Evolutionary conservation across 2,329 filamentous ascomycete species (phyloP).

Genomic region (Ophiostoma fasciatum): DNA sequence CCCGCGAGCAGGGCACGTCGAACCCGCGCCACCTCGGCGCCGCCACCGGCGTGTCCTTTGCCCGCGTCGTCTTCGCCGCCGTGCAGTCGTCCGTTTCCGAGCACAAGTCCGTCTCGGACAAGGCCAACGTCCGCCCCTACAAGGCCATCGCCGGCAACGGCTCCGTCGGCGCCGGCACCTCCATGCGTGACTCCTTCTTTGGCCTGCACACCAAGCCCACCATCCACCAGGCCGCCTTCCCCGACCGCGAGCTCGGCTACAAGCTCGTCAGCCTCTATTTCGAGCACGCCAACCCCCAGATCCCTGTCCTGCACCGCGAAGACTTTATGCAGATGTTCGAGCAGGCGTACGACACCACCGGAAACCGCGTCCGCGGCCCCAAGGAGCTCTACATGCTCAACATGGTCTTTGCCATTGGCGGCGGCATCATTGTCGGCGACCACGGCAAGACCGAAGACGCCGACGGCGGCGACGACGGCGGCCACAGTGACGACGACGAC

Average conservation of each 20-base stretch:
- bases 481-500: not conserved
- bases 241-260: slow-evolving; percentile 56
- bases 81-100: slow-evolving; percentile 59
- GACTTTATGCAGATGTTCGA: slow-evolving; percentile 88
- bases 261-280: slow-evolving; percentile 76
- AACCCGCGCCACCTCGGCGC: slow-evolving; percentile 73
- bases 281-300: slow-evolving; percentile 91
- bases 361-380: slow-evolving; percentile 52
- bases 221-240: slow-evolving; percentile 75
- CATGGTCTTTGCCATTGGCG: slow-evolving; percentile 93
- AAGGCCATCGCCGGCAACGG: slow-evolving; percentile 32
- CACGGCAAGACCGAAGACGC: slow-evolving; percentile 26
- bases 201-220: slow-evolving; percentile 84
- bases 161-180: slow-evolving; percentile 43
- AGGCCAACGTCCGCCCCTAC: slow-evolving; percentile 43
- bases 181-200: slow-evolving; percentile 92
- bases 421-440: slow-evolving; percentile 74
- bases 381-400: slow-evolving; percentile 88
- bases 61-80: slow-evolving; percentile 82
- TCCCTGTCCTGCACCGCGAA: slow-evolving; percentile 75
- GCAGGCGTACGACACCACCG: slow-evolving; percentile 56
- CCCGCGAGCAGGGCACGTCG: slow-evolving; percentile 33
- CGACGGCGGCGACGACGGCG: slow-evolving; percentile 8
- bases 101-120: slow-evolving; percentile 53
- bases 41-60: slow-evolving; percentile 85